Evolutionary conservation across 116 monocot genomes (phyloP), one percentile per base, ranked within the genome.

Genomic region (Zostera marina): DNA sequence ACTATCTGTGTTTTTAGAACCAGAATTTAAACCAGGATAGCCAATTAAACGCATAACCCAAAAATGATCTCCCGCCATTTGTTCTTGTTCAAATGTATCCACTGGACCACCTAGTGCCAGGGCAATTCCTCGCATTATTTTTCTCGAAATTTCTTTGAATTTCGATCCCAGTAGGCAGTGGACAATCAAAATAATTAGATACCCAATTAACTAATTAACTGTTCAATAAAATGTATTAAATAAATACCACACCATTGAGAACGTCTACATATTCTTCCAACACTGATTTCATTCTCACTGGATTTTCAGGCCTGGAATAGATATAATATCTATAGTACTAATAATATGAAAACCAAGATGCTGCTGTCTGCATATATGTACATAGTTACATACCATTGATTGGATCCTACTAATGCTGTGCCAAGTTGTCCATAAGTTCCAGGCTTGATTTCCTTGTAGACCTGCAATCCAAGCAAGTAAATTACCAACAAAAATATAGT

Each of bases 121-220:
- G 70, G 92, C 83, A 70, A 92, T 87, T 63, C 92, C 92, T 22
- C 76, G 72, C 87, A 92, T 81, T 52, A 92, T 87, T 62, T 83
- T 92, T 69, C 92, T 87, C 54, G 87, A 78, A 67, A 92, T 65
- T 40, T 92, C 92, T 92, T 68, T 42, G 63, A 26, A 25, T 11
- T n/a, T n/a, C n/a, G n/a, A n/a, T n/a, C n/a, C n/a, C n/a, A n/a
- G n/a, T n/a, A n/a, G n/a, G n/a, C 42, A 13, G 38, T 11, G 3
- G 10, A 25, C 17, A 41, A 26, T 11, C 43, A 11, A 63, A 22
- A 17, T 1, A 49, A 55, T 6, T 16, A 42, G 12, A 20, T 22
- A 51, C 12, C 26, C 41, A 47, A 45, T 13, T n/a, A 47, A 47
- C 16, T 13, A 47, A 6, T 47, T 47, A 47, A 47, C 16, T 6